Percentiles rank a stretch among this genome's conserved stretches.
phyloP scores from a whole-genome alignment of 352 stramenopile species.

The Pythium coloratum region DNA sequence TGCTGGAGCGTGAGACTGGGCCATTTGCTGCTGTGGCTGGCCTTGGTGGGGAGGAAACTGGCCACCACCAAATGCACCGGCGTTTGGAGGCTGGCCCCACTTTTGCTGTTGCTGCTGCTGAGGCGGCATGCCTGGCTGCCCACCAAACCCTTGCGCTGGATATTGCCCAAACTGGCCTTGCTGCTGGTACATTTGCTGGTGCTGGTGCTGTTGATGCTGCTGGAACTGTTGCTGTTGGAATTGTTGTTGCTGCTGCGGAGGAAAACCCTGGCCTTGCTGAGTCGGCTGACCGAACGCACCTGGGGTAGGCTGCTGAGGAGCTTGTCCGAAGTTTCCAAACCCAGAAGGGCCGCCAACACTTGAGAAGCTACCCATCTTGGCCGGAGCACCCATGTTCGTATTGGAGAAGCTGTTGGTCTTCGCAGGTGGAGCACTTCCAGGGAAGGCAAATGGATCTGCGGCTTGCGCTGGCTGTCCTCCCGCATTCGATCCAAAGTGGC shows the following conservation, averaged over 20 bases:
- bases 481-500: conserved; percentile 11
- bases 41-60: conserved; percentile 31
- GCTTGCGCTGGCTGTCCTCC: conserved; percentile 4
- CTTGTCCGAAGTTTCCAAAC: conserved; percentile 20
- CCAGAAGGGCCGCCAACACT: conserved; percentile 25
- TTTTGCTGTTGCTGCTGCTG: conserved; percentile 36
- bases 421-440: conserved; percentile 18
- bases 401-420: conserved; percentile 35
- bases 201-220: conserved; percentile 33
- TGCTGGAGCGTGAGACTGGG: conserved; percentile 2
- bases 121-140: conserved; percentile 23
- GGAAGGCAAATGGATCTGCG: conserved; percentile 52
- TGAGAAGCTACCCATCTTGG: conserved; percentile 22
- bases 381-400: conserved; percentile 20
- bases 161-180: conserved; percentile 23
- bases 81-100: conserved; percentile 30
- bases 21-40: conserved; percentile 10
- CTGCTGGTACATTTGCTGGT: conserved; percentile 21
- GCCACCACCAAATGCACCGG: conserved; percentile 2
- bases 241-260: conserved; percentile 28
- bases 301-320: conserved; percentile 3
- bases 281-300: conserved; percentile 15
- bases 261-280: conserved; percentile 15
- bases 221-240: conserved; percentile 37
- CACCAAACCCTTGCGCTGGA: conserved; percentile 22